phyloP scores from a whole-genome alignment of 2,329 filamentous ascomycete genomes.

The Fusarium chuoi region DNA sequence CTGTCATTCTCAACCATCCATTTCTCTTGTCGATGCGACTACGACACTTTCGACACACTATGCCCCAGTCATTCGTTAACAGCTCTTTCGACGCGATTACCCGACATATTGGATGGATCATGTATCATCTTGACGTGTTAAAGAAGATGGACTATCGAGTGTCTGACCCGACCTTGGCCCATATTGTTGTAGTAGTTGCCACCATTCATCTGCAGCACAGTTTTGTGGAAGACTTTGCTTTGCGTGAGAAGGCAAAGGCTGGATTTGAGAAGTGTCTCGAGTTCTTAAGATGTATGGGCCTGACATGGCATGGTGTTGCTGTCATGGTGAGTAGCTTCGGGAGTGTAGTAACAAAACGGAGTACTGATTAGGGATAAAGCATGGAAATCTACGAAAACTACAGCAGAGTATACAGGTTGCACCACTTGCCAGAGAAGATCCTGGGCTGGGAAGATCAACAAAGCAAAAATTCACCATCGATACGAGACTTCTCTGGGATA shows the following conservation, averaged over 20 bases:
- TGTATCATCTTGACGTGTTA: not conserved
- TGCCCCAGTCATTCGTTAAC: not conserved
- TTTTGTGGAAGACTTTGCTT: not conserved
- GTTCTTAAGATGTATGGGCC: not conserved
- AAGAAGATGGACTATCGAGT: not conserved
- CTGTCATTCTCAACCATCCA: not conserved
- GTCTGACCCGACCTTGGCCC: not conserved
- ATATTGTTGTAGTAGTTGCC: not conserved
- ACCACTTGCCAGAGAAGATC: accelerated
- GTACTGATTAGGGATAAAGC: not conserved
- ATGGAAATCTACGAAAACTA: not conserved
- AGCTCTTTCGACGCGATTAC: not conserved
- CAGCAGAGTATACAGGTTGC: not conserved
- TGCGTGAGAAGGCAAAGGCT: not conserved
- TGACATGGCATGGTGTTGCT: not conserved
- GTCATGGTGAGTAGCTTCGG: not conserved
- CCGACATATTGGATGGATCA: not conserved
- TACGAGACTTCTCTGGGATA: not conserved
- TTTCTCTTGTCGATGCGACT: not conserved
- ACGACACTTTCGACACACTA: not conserved
- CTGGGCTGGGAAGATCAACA: accelerated
- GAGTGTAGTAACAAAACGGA: too few relatives aligned
- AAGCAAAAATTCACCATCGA: not conserved
- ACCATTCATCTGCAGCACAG: not conserved
- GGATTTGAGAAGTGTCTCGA: not conserved